Conservation (phyloP, 768 basidiomycete species). For the Termitomyces sp. region DNA sequence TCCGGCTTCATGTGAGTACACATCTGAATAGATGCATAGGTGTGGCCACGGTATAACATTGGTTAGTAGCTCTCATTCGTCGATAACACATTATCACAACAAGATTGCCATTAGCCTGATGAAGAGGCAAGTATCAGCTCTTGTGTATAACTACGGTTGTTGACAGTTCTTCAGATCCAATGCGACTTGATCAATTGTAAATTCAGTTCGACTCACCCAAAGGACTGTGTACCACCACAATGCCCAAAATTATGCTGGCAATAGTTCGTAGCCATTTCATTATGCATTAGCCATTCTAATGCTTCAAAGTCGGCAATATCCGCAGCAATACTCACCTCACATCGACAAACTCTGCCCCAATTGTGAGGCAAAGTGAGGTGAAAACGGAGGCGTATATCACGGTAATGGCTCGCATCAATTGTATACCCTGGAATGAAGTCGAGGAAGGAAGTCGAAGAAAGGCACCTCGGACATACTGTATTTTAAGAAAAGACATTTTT, state of each 20-base stretch:
- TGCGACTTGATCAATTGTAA: conserved; percentile 56
- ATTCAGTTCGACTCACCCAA: conserved; percentile 56
- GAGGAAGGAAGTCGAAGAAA: not conserved
- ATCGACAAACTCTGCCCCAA: conserved; percentile 54
- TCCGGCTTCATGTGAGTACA: not conserved
- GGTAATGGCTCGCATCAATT: no score
- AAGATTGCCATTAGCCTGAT: conserved; percentile 37
- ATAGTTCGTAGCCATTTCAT: conserved; percentile 42
- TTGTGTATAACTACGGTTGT: not conserved
- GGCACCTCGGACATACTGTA: conserved; percentile 6
- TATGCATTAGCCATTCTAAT: conserved; percentile 1
- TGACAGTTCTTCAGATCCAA: conserved; percentile 42
- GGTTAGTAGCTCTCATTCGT: conserved; percentile 27
- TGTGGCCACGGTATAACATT: conserved; percentile 50
- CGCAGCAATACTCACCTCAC: conserved; percentile 66
- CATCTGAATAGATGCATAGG: conserved; percentile 24
- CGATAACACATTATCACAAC: conserved; percentile 1
- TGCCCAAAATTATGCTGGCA: conserved; percentile 65
- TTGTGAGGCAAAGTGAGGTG: conserved; percentile 25
- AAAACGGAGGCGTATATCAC: not conserved
- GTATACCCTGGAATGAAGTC: not conserved
- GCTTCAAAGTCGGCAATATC: conserved; percentile 47
- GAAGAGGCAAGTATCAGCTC: conserved; percentile 39
- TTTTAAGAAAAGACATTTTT: conserved; percentile 1
- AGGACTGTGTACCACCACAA: conserved; percentile 40